These are phyloP conservation scores for Podaxis sp. DNA, from an alignment of 768 basidiomycete genomes.

Conservation along the genomic window DNA sequence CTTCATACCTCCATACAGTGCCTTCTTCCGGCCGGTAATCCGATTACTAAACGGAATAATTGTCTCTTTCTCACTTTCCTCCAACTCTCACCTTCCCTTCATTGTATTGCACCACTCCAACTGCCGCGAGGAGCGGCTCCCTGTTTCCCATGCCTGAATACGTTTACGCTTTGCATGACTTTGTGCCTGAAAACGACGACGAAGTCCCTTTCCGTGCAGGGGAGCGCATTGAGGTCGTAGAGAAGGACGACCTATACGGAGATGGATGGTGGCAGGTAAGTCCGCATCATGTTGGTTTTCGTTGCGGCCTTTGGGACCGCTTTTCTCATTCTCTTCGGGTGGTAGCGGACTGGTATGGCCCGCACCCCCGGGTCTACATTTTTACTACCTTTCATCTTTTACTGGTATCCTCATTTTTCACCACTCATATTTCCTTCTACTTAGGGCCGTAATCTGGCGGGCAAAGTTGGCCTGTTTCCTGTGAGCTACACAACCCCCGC, in stretches of 20 bases:
- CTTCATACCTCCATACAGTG: not conserved
- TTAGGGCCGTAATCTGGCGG: conserved; percentile 80
- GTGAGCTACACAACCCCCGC: conserved; percentile 77
- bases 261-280: conserved; percentile 93
- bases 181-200: conserved; percentile 90
- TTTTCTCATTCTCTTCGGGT: no score
- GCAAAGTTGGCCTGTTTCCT: conserved; percentile 90
- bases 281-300: not conserved
- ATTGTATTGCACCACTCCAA: not conserved
- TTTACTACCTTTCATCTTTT: not conserved
- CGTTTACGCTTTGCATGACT: conserved; percentile 87
- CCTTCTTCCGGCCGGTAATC: not conserved
- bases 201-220: conserved; percentile 85
- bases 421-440: not conserved
- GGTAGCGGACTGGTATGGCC: no score
- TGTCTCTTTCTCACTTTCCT: not conserved
- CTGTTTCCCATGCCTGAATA: conserved; percentile 63
- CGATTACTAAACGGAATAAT: not conserved
- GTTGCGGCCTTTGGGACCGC: not conserved
- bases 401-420: not conserved
- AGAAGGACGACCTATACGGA: conserved; percentile 88
- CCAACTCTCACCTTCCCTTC: not conserved
- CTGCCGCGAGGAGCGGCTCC: not conserved
- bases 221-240: conserved; percentile 85
- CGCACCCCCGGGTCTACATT: conserved; percentile 3